phyloP scores from a whole-genome alignment of 495 filamentous ascomycete species.

The Neurospora sp. region DNA sequence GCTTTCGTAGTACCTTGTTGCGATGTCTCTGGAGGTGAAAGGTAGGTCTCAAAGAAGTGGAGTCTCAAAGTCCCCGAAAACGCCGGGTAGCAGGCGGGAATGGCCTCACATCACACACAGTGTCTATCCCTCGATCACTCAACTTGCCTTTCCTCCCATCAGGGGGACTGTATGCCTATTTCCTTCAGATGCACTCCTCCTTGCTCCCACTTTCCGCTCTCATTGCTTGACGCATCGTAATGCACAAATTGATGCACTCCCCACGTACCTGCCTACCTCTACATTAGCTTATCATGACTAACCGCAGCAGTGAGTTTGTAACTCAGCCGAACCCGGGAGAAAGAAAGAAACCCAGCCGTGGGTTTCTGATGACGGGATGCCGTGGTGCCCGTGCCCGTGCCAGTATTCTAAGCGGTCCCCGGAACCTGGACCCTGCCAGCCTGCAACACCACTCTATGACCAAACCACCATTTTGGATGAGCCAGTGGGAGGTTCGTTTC shows the following conservation, averaged over 20 bases:
- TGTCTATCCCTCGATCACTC: background rate
- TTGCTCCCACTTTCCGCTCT: background rate
- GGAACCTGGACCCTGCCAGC: background rate
- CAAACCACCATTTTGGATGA: background rate
- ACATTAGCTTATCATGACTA: background rate
- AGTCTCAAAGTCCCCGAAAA: background rate
- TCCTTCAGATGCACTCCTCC: background rate
- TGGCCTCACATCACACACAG: background rate
- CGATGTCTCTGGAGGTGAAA: background rate
- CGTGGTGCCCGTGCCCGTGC: background rate
- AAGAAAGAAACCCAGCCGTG: background rate
- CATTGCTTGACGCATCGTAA: background rate
- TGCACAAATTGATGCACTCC: background rate
- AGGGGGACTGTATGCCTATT: no score
- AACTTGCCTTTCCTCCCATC: background rate
- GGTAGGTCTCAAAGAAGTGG: background rate
- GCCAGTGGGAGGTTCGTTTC: background rate
- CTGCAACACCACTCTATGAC: background rate
- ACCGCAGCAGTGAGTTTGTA: background rate
- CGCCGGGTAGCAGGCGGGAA: background rate
- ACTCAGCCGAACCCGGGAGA: background rate
- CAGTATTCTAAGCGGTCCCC: background rate
- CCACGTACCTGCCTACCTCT: background rate
- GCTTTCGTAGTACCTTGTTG: background rate
- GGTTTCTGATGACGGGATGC: background rate